Evolutionary conservation across 208 protist species (phyloP).

Genomic region (Leishmania tarentolae): DNA sequence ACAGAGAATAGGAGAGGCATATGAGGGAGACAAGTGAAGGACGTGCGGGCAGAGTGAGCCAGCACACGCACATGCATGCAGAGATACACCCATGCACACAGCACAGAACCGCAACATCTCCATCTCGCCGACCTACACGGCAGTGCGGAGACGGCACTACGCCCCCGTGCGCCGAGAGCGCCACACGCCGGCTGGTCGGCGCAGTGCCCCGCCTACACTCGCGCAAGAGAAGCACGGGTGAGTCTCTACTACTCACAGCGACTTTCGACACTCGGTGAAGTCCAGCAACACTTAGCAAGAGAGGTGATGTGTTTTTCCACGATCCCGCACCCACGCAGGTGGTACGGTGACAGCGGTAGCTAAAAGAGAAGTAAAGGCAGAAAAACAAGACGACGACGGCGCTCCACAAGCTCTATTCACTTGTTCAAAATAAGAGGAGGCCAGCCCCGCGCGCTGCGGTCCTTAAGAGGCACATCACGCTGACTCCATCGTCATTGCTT

Average conservation of each 20-base stretch:
- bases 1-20: not conserved
- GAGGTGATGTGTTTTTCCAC: not conserved
- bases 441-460: not conserved
- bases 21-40: not conserved
- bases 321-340: not conserved
- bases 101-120: not conserved
- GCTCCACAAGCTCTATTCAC: not conserved
- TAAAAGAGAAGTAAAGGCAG: not conserved
- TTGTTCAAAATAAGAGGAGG: not conserved
- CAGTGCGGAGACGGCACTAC: not conserved
- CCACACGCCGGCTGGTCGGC: not conserved
- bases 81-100: conserved; percentile 13
- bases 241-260: not conserved
- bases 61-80: not conserved
- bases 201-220: not conserved
- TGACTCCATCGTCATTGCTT: not conserved
- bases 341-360: not conserved
- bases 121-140: not conserved
- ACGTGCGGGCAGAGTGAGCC: not conserved
- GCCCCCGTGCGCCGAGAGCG: not conserved
- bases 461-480: not conserved
- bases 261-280: not conserved
- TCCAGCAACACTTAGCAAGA: not conserved
- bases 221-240: not conserved
- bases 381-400: not conserved